Base-by-base conservation (phyloP, 768 basidiomycete genomes). In the Mycena chlorophos region DNA sequence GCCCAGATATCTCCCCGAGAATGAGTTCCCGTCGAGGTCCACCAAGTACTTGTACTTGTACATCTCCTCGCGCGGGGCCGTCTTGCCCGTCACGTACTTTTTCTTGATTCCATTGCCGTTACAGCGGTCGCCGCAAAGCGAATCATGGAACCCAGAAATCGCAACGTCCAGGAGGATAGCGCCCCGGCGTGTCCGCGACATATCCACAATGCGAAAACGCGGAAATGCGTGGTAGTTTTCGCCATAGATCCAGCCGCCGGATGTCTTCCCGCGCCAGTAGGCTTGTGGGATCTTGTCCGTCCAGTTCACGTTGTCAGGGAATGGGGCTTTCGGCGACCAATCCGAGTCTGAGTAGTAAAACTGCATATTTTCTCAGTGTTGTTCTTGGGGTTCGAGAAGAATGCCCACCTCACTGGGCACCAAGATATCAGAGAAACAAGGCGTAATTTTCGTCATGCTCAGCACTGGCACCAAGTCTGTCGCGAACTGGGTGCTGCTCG, bases 391-490 rank as follows among this genome's bases (percentile, higher is more conserved):
- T 34, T 34, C 31, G 17, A 26, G 26, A 10, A 20, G 26, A 20
- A 17, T 30, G 19, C 42, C 10, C 8, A 48, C 46, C 13, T 14
- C 50, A 19, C 31, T 54, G 29, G 52, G 52, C 8, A 27, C 20
- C 4, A 54, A n/a, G 29, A 54, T 54, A 30, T 54, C 52, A 6
- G 52, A 22, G 26, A 54, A 54, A 34, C 52, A 54, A 1, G 52
- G 52, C 5, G 40, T n/a, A 17, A 54, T 54, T 27, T 16, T 46
- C 26, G 52, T 29, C 39, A 54, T 46, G 26, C 40, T 45, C 5
- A 54, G 29, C 13, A 54, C 26, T 12, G 52, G 52, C 19, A 23
- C 29, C 3, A 54, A 30, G 29, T 54, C 52, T 8, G 43, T 43
- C 8, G 39, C 39, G 39, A 51, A 51, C 28, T 51, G 29, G 23